Base-by-base conservation (phyloP, 2,329 filamentous ascomycete species). In the Fusarium irregulare region DNA sequence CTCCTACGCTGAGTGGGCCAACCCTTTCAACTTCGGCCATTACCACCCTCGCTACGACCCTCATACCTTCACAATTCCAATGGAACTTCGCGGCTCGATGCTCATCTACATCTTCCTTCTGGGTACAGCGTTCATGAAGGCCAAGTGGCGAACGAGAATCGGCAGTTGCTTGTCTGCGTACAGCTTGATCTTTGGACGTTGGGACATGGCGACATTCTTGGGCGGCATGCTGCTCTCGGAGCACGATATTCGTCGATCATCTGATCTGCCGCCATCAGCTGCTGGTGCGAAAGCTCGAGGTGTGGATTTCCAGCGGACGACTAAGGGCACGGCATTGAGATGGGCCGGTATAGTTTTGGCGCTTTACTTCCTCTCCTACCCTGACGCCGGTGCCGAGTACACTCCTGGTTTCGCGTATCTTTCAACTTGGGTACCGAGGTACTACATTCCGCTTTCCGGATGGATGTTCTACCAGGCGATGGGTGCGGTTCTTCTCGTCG, bases 71-170 rank as follows among this genome's bases (percentile, higher is more conserved):
- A 82, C 80, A 6, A 82, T 82, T 21, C 80, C 80, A 3, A 81
- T 82, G 76, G 80, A 82, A 49, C 73, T 82, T 6, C 78, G 80
- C 4, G 80, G 80, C 3, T 82, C 80, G 2, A 81, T 82, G 76
- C 64, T 81, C 30, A 58, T 82, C 34, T 82, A 82, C 73, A 63
- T 81, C 14, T 81, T 81, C 68, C 74, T 82, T 5, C 74, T 82
- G 1, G 80, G 76, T 0, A 82, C 80, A 1, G 78, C 80, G 4
- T 77, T 76, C 0, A 62, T 82, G n/a, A 78, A 77, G 49, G 73
- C 78, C 0, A 77, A 69, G 25, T 81, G 78, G 78, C 74, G 80
- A 3, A 66, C 78, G 1, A 68, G 70, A 23, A 62, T 80, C 13
- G 80, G 74, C 0, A 74, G 64, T 0, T 64, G 75, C 7, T 64